Conservation (phyloP, 345 rosid genomes). For the thale cress (Arabidopsis thaliana) region DNA sequence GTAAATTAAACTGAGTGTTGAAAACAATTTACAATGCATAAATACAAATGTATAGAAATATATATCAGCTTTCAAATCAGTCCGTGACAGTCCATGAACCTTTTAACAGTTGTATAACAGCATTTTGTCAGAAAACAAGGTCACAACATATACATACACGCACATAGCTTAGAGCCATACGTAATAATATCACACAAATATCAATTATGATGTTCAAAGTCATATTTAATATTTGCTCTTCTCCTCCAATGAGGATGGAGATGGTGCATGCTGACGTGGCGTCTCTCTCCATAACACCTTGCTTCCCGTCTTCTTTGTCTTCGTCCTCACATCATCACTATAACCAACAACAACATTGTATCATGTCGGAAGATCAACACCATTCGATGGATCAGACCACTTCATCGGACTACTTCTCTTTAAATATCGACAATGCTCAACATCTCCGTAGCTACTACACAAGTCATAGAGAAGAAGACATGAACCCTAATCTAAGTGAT, state of each 20-base stretch:
- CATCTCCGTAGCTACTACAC: slow-evolving; percentile 16
- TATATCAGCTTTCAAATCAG: slow-evolving; percentile 39
- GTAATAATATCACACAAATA: slow-evolving; percentile 30
- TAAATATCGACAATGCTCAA: slow-evolving; percentile 16
- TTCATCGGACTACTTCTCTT: slow-evolving; percentile 37
- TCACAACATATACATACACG: slow-evolving; percentile 42
- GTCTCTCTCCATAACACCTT: slow-evolving; percentile 35
- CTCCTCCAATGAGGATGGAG: slow-evolving; percentile 30
- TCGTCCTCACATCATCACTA: slow-evolving; percentile 14
- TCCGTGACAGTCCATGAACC: slow-evolving; percentile 44
- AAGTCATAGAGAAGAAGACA: slow-evolving; percentile 28
- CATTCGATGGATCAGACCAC: slow-evolving; percentile 37
- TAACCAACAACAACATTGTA: slow-evolving; percentile 26
- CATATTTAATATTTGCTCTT: slow-evolving; percentile 25
- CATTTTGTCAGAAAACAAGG: slow-evolving; percentile 49
- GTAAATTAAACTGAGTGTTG: too few species aligned
- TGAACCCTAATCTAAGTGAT: slow-evolving; percentile 24
- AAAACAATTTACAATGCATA: neutral
- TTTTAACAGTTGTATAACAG: slow-evolving; percentile 47
- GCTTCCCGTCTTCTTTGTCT: slow-evolving; percentile 32
- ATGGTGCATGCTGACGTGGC: slow-evolving; percentile 25
- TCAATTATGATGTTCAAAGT: slow-evolving; percentile 23
- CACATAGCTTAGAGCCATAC: slow-evolving; percentile 37
- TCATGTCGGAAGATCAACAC: slow-evolving; percentile 37
- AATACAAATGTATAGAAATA: neutral